Percentiles rank a stretch among this genome's conserved stretches.
Evolutionary conservation across 1,284 basidiomycete genomes (phyloP).

Genomic region (Microbotryum saponariae): DNA sequence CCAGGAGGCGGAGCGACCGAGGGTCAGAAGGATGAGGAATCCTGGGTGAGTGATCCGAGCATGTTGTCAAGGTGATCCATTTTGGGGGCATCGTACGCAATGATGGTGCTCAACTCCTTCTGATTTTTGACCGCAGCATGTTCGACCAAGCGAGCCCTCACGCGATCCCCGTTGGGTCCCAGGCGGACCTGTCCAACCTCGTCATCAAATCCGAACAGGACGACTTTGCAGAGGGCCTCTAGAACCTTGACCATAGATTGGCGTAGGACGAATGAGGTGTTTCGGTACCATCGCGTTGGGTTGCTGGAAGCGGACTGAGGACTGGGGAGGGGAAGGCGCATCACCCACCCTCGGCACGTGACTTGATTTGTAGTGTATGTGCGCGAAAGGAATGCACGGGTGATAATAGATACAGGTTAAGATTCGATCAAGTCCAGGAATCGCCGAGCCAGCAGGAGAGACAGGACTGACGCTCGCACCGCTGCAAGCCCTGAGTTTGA

Average conservation of each 20-base stretch:
- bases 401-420: too few species aligned
- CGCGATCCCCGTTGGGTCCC: conserved; percentile 42
- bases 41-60: conserved; percentile 38
- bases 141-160: conserved; percentile 42
- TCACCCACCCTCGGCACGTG: too few species aligned
- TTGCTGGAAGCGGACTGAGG: background rate
- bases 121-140: conserved; percentile 30
- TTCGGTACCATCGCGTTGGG: too few species aligned
- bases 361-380: conserved; percentile 1
- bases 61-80: background rate
- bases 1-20: conserved; percentile 45
- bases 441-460: too few species aligned
- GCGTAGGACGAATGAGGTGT: background rate
- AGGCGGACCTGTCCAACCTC: conserved; percentile 43
- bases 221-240: conserved; percentile 20
- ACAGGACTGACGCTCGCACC: too few species aligned
- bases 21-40: conserved; percentile 40
- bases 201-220: conserved; percentile 40
- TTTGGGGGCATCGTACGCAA: too few species aligned
- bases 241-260: background rate
- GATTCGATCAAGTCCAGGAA: too few species aligned
- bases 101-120: too few species aligned
- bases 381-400: background rate
- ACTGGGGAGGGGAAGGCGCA: background rate
- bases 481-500: too few species aligned